Evolutionary conservation across 352 stramenopile genomes (phyloP), one percentile per base, ranked within the genome.

Genomic region (Phytopythium ostracodes): DNA sequence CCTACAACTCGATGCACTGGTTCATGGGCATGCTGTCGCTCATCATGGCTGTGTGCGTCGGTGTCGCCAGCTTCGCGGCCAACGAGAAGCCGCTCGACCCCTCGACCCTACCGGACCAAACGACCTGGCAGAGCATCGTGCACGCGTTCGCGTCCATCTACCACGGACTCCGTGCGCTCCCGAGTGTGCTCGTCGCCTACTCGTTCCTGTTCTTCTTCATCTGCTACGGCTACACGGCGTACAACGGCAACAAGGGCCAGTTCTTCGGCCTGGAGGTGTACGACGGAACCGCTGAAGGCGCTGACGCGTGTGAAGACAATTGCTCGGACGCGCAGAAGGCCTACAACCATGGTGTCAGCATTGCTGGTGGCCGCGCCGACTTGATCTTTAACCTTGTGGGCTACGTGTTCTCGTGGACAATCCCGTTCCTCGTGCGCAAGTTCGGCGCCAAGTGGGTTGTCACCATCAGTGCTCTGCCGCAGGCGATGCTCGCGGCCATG

Each of bases 231-330:
- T 84, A 69, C 70, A 84, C 75, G 17, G 68, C 77, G 17, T 87
- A 87, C 69, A 84, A 82, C 60, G 71, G 75, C 44, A 79, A 77
- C 64, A 87, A 87, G 58, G 76, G 78, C 4, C 73, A 84, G 57
- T 87, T 85, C 63, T 87, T 85, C 42, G 78, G 78, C 9, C 44
- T 84, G 17, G 71, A 76, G 36, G 78, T 87, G 22, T 81, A 78
- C 47, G 54, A 59, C n/a, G 76, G 78, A 12, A 46, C 38, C 0
- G 52, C 75, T 10, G 63, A 68, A 17, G 72, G 67, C 43, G 78
- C 78, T 6, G 73, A 85, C 35, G 66, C 18, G 8, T 87, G 77
- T 38, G 64, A 38, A 15, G 43, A 71, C 55, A 51, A 59, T 15
- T 87, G 78, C 52, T 70, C 66, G 0, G 18, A 65, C 4, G 58